A percentile compares a stretch with the other conserved stretches of the same genome.
These are phyloP conservation scores for Penicillium griseofulvum DNA, from an alignment of 2,329 filamentous ascomycete genomes.

Conservation along the genomic window DNA sequence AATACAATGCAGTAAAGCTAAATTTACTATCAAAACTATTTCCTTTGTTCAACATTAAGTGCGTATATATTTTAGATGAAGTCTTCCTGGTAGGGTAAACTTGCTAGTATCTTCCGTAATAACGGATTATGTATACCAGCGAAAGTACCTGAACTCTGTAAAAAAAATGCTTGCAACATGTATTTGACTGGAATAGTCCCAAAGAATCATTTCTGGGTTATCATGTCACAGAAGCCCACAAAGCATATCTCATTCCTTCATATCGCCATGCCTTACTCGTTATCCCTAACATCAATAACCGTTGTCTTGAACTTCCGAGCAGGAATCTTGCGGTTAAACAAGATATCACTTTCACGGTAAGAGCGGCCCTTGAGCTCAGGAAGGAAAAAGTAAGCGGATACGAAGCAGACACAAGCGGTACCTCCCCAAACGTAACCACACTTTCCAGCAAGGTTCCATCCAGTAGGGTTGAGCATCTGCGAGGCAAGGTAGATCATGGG, in stretches of 20 bases:
- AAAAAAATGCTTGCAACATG: background rate
- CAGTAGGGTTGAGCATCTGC: slow-evolving; percentile 41
- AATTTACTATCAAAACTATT: too few species aligned
- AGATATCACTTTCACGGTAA: slow-evolving; percentile 47
- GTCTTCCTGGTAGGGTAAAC: background rate
- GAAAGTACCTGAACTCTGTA: background rate
- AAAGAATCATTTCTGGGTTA: background rate
- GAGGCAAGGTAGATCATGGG: slow-evolving; percentile 44
- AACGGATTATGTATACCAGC: background rate
- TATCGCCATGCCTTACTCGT: slow-evolving; percentile 31
- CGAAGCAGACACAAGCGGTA: slow-evolving; percentile 43
- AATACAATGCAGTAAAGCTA: background rate
- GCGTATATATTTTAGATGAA: too few species aligned
- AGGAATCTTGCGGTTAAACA: slow-evolving; percentile 45
- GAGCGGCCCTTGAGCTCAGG: slow-evolving; percentile 49
- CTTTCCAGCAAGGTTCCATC: slow-evolving; percentile 46
- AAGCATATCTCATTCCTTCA: background rate
- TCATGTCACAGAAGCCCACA: background rate
- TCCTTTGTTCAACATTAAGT: background rate
- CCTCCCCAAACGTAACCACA: slow-evolving; percentile 51
- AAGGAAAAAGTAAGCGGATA: slow-evolving; percentile 45
- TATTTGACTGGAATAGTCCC: background rate
- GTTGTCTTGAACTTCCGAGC: slow-evolving; percentile 48
- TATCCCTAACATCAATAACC: slow-evolving; percentile 44
- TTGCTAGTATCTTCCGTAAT: background rate